Base-by-base conservation (phyloP, 164 flowering plant species). In the Saururus chinensis region DNA sequence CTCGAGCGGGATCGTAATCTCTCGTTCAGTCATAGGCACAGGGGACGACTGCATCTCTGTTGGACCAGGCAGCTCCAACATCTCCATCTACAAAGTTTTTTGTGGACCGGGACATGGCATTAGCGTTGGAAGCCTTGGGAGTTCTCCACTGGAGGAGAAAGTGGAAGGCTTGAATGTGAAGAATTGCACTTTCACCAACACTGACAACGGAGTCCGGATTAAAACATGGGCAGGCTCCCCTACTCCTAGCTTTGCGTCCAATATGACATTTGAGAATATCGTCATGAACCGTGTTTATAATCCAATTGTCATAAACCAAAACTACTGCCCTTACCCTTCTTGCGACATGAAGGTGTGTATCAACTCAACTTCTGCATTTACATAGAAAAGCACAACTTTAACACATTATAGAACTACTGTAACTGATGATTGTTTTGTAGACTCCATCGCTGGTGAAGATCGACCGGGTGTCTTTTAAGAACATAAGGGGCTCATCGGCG, bases 121-220 rank as follows among this genome's bases (percentile, higher is more conserved):
- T 49, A 59, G 61, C 24, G 49, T 59, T 11, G 61, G 61, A 6
- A 59, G 61, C 48, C 23, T 59, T 21, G 61, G 61, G 5, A 37
- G 24, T 42, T 19, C 37, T 4, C 19, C 48, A 14, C 20, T 37
- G 9, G 51, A 59, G 45, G 49, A 19, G 24, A 48, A 59, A 7
- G 61, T 59, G 19, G 14, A 8, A 8, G 61, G 51, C 12, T 21
- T 59, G 22, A 23, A 7, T 7, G 61, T 59, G 13, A 0, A 24
- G 16, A 22, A n/a, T 12, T 59, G 61, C 61, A 59, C 51, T 19
- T 21, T 59, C 61, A 59, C 65, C 40, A 84, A 82, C 63, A 87
- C 95, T 55, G 75, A 74, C 6, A 85, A 87, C 64, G 95, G 95
- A n/a, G 83, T 83, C 0, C 74, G 95, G 65, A 87, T 87, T 24